Base-by-base conservation (phyloP, 768 basidiomycete species). In the Termitomyces sp. region DNA sequence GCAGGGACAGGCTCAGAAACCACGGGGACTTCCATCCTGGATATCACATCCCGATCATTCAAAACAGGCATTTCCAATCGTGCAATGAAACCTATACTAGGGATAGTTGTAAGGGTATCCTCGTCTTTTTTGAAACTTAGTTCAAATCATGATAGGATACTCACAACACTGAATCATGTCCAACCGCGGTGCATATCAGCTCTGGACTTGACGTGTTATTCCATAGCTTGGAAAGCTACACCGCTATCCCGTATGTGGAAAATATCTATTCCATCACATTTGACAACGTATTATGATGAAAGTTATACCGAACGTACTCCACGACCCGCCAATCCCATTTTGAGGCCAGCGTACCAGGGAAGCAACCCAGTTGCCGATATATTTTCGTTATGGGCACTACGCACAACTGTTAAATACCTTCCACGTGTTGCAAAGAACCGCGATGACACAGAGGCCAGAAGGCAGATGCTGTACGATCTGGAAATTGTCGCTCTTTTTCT, bases 51-150 rank as follows among this genome's bases (percentile, higher is more conserved):
- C 0, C 84, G 81, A 63, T 83, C 87, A 5, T 97, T 98, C 82
- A 98, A 98, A 77, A 98, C 96, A 13, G 96, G 96, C 41, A 98
- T 98, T 61, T 89, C 96, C 0, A 94, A 81, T 65, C 84, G 95
- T 35, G 92, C 94, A 3, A 73, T 98, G 72, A 93, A 95, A 59
- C 96, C 96, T 0, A 79, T 86, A 2, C 77, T 98, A 22, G 96
- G 92, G 29, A 83, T 94, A 60, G 85, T 86, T 29, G 77, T 78
- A 69, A 48, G 73, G 66, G n/a, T 18, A 12, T 16, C n/a, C 18
- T 20, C 3, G 41, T 48, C 7, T 12, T 23, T 22, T 23, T 9
- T 15, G 20, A 22, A 7, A 32, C 29, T 41, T 29, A 3, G 15
- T 32, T 18, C 10, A 16, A 22, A 48, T 20, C 7, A 25, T 35